Percentiles rank a stretch among this genome's conserved stretches.
Evolutionary conservation across 2,329 filamentous ascomycete genomes (phyloP).

Genomic region (Ophiostoma triangulosporum): DNA sequence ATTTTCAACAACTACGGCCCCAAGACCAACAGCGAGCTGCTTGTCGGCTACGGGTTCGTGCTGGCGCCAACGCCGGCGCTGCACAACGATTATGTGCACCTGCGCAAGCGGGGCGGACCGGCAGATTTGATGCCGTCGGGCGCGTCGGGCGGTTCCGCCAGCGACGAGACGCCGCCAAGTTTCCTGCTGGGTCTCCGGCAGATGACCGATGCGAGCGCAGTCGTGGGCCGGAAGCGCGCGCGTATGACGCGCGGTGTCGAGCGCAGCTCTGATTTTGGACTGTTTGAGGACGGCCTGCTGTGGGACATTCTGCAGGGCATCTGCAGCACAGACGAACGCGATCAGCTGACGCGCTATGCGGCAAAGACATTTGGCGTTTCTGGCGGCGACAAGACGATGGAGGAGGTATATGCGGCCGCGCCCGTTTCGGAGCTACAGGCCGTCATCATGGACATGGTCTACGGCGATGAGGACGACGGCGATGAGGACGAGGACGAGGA

Average conservation of each 20-base stretch:
- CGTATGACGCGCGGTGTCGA: constrained; percentile 8
- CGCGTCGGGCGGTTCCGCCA: constrained; percentile 1
- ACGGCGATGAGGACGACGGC: constrained; percentile 7
- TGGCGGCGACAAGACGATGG: not conserved
- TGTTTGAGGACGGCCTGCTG: constrained; percentile 38
- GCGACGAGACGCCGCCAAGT: constrained; percentile 5
- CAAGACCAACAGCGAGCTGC: constrained; percentile 60
- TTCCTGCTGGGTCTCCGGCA: constrained; percentile 39
- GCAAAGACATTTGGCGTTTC: not conserved
- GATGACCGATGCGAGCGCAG: constrained; percentile 25
- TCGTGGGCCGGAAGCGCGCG: constrained; percentile 30
- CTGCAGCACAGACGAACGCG: constrained; percentile 17
- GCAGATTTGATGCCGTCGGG: constrained; percentile 1
- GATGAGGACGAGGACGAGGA: constrained; percentile 15
- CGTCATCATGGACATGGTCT: constrained; percentile 17
- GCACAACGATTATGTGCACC: constrained; percentile 48
- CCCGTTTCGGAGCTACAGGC: constrained; percentile 6
- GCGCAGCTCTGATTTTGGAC: not conserved
- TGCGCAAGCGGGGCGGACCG: constrained; percentile 30
- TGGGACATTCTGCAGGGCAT: constrained; percentile 33
- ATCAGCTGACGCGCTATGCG: constrained; percentile 9
- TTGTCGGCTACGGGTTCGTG: constrained; percentile 51
- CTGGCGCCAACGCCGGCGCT: constrained; percentile 32
- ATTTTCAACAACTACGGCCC: constrained; percentile 59
- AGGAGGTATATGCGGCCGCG: not conserved